Conservation (phyloP, 495 filamentous ascomycete species). For the Penicillium pulvis region DNA sequence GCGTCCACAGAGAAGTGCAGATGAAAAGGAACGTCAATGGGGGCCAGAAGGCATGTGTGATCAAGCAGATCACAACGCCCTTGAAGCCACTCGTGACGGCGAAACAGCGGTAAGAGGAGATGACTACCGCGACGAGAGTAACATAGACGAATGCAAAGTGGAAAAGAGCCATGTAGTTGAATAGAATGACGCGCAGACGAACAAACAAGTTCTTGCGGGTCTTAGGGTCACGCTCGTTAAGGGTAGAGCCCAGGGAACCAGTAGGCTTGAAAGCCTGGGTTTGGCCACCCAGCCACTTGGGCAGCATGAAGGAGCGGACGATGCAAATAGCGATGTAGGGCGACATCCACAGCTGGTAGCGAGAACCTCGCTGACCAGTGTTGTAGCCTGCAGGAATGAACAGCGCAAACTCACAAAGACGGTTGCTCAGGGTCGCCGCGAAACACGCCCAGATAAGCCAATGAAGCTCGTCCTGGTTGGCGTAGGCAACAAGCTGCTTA, state of each 20-base stretch:
- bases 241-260: slow-evolving; percentile 32
- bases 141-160: slow-evolving; percentile 44
- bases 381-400: slow-evolving; percentile 48
- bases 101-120: slow-evolving; percentile 41
- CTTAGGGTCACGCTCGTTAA: slow-evolving; percentile 39
- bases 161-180: slow-evolving; percentile 42
- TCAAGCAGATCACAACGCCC: slow-evolving; percentile 37
- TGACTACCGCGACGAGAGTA: slow-evolving; percentile 37
- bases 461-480: slow-evolving; percentile 43
- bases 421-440: slow-evolving; percentile 39
- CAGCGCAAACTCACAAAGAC: slow-evolving; percentile 45
- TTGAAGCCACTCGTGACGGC: slow-evolving; percentile 25
- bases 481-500: slow-evolving; percentile 46
- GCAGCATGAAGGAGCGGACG: slow-evolving; percentile 46
- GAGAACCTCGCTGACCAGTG: slow-evolving; percentile 42
- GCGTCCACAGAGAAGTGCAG: slow-evolving; percentile 41
- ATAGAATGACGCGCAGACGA: slow-evolving; percentile 32
- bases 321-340: slow-evolving; percentile 48
- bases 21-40: slow-evolving; percentile 42
- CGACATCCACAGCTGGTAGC: slow-evolving; percentile 49
- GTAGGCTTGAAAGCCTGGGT: slow-evolving; percentile 42
- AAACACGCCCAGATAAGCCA: slow-evolving; percentile 52
- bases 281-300: slow-evolving; percentile 42
- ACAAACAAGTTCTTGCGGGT: slow-evolving; percentile 31
- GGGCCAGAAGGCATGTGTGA: slow-evolving; percentile 54